Evolutionary conservation across 1,284 basidiomycete genomes (phyloP), one percentile per base, ranked within the genome.

Genomic region (Rhodotorula sp.): DNA sequence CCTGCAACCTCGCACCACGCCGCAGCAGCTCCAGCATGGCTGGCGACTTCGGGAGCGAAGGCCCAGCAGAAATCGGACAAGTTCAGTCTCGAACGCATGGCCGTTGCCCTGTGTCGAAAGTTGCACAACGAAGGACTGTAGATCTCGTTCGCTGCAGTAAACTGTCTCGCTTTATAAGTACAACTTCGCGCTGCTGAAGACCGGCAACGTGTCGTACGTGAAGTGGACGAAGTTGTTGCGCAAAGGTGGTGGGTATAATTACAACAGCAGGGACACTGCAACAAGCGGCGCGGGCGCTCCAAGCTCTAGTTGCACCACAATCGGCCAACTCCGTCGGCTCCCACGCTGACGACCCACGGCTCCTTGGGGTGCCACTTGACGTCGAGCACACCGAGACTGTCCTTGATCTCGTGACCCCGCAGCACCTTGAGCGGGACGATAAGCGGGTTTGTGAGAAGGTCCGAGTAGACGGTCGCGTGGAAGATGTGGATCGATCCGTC

Each of bases 381-480:
- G 79, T 93, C 90, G 74, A 99, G 85, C 61, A 98, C 93, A 61
- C 97, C 97, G 56, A 99, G 85, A 1, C 90, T 91, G 47, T 95
- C 91, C 68, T 83, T 86, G 66, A 97, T 83, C 64, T 86, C 84
- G 82, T 99, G 97, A 43, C 94, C 95, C 63, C 67, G 70, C 52
- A 99, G 85, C 70, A 99, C 95, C 83, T 99, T 99, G 78, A 99
- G 85, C 45, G 97, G 97, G 0, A 99, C 95, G 78, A 99, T 94
- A 69, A 98, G 85, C 49, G 97, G 92, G 82, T 97, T 95, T 69
- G 92, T 94, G 86, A 95, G 90, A 63, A 97, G 85, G 80, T 98
- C 95, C 78, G 87, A 90, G 83, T 92, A 98, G 50, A 99, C 91
- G 70, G 94, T 89, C 34, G 90, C 87, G 82, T 99, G 97, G 88